Percentiles rank a stretch among this genome's conserved stretches.
phyloP scores from a whole-genome alignment of 306 rosid genomes.

The Corylus americana region DNA sequence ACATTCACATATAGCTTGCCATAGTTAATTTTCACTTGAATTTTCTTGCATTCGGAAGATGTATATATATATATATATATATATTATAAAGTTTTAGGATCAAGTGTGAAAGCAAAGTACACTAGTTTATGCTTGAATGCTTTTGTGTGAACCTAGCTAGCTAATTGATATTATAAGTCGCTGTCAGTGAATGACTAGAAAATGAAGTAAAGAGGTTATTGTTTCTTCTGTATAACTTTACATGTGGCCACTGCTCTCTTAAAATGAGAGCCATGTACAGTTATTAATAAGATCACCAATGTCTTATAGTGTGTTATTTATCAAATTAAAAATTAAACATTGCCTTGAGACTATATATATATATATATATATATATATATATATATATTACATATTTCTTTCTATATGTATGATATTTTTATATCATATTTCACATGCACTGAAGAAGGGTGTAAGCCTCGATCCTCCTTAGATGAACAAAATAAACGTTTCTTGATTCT shows the following conservation, averaged over 20 bases:
- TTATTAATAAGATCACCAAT: conserved; percentile 18
- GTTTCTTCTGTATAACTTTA: conserved; percentile 3
- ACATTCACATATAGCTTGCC: background rate
- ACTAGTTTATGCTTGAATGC: background rate
- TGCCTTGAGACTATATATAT: background rate
- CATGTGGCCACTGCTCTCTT: background rate
- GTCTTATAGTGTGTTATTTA: conserved; percentile 15
- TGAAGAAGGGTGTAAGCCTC: background rate
- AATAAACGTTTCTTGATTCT: conserved; percentile 22
- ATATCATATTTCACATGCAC: conserved; percentile 37
- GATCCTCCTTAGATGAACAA: conserved; percentile 2
- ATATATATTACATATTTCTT: background rate
- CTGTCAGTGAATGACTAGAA: background rate
- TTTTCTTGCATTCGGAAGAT: background rate
- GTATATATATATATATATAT: too few species aligned
- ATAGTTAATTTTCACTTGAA: background rate
- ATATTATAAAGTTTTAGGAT: background rate
- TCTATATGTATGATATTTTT: background rate
- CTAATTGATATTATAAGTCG: background rate
- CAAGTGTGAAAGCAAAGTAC: background rate
- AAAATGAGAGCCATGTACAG: background rate
- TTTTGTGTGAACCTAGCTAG: background rate
- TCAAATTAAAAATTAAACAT: conserved; percentile 19
- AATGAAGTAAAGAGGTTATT: background rate
- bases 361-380: background rate